phyloP scores from a whole-genome alignment of 225 moss, liverwort and hornwort species.

The Sphagnum contortum region DNA sequence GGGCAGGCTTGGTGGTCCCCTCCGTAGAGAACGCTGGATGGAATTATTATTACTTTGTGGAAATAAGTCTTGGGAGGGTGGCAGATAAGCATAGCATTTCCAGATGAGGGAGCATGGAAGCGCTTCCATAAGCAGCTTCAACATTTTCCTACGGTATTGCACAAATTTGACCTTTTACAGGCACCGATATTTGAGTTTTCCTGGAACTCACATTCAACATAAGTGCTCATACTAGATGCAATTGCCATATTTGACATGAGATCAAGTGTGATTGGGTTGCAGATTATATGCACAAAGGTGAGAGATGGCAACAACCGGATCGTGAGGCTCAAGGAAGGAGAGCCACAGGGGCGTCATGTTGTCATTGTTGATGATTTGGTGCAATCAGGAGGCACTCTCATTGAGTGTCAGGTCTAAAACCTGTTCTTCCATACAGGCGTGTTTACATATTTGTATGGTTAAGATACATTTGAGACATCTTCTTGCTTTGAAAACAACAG shows the following conservation, averaged over 20 bases:
- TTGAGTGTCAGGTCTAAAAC: conserved; percentile 79
- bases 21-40: no score
- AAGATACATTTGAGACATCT: neutral
- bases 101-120: conserved; percentile 99
- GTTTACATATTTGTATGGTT: neutral
- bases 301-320: conserved; percentile 83
- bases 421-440: neutral
- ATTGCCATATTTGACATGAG: neutral
- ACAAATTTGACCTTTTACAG: no score
- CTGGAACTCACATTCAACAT: no score
- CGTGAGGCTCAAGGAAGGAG: conserved; percentile 89
- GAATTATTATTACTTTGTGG: no score
- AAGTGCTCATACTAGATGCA: neutral
- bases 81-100: conserved; percentile 92
- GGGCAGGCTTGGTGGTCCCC: no score
- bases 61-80: neutral
- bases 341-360: conserved; percentile 79
- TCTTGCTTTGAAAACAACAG: neutral
- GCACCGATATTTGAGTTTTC: no score
- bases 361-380: conserved; percentile 99
- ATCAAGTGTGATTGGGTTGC: neutral
- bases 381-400: conserved; percentile 93
- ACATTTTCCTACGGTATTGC: conserved; percentile 82
- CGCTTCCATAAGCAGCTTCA: conserved; percentile 98
- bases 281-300: conserved; percentile 98